Evolutionary conservation across 768 basidiomycete species (phyloP).

Genomic region (Lentinula sp.): DNA sequence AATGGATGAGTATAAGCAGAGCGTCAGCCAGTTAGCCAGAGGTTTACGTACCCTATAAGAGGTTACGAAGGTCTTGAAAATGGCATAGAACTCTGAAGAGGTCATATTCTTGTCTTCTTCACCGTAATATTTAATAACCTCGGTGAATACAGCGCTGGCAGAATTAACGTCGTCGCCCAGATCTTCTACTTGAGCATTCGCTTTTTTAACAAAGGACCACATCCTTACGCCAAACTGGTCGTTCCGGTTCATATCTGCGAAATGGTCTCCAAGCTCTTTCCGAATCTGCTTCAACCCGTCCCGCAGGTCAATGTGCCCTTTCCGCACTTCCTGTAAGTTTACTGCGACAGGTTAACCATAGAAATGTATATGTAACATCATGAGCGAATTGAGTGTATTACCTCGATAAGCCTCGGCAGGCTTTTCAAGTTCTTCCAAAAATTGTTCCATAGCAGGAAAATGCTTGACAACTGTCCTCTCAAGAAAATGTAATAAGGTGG

Average conservation of each 20-base stretch:
- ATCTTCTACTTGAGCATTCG: slow-evolving; percentile 71
- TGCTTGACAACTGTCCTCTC: slow-evolving; percentile 84
- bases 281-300: slow-evolving; percentile 76
- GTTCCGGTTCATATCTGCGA: slow-evolving; percentile 59
- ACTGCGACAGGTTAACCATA: slow-evolving; percentile 37
- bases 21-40: neutral
- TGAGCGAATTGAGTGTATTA: slow-evolving; percentile 23
- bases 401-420: slow-evolving; percentile 93
- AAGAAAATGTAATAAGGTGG: slow-evolving; percentile 90
- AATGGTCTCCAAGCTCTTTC: slow-evolving; percentile 75
- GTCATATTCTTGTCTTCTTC: slow-evolving; percentile 87
- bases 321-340: slow-evolving; percentile 81
- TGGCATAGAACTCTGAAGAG: slow-evolving; percentile 90
- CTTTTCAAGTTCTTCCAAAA: slow-evolving; percentile 82
- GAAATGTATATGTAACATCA: neutral
- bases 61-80: slow-evolving; percentile 95
- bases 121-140: slow-evolving; percentile 87
- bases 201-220: slow-evolving; percentile 83
- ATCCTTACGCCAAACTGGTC: slow-evolving; percentile 88
- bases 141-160: slow-evolving; percentile 77
- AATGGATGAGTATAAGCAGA: neutral
- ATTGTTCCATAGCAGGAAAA: slow-evolving; percentile 82
- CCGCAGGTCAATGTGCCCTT: slow-evolving; percentile 64
- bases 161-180: slow-evolving; percentile 82
- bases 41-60: slow-evolving; percentile 68